These are phyloP conservation scores for Phalaenopsis aphrodite DNA, from an alignment of 106 monocot genomes.

Conservation along the genomic window DNA sequence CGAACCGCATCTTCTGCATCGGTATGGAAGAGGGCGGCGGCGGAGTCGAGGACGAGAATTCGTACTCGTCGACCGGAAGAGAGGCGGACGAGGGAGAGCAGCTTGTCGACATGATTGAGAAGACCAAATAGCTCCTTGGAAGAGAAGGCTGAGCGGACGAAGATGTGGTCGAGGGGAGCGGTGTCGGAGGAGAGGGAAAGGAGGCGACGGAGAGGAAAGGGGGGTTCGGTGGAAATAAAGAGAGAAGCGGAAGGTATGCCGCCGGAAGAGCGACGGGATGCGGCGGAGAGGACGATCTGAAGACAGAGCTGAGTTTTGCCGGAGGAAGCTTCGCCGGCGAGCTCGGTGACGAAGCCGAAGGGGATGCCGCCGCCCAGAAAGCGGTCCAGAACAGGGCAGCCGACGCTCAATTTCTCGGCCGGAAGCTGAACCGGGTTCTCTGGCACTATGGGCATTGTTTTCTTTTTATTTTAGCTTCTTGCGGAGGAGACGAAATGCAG, in stretches of 20 bases:
- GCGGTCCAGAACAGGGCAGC: constrained; percentile 70
- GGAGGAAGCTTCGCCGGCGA: constrained; percentile 56
- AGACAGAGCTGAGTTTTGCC: constrained; percentile 98
- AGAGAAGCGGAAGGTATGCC: constrained; percentile 53
- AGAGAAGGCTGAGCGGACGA: constrained; percentile 60
- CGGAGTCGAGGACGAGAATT: constrained; percentile 77
- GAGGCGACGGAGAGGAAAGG: constrained; percentile 70
- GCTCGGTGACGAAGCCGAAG: constrained; percentile 68
- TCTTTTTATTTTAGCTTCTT: neutral
- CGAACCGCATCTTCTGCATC: constrained; percentile 59
- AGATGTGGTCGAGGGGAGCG: constrained; percentile 58
- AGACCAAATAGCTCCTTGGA: constrained; percentile 52
- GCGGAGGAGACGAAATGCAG: neutral
- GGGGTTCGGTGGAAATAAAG: constrained; percentile 78
- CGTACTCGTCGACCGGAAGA: constrained; percentile 33
- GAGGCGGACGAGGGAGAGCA: constrained; percentile 26
- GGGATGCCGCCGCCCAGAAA: constrained; percentile 81
- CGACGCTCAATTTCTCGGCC: constrained; percentile 42
- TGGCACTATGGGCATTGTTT: constrained; percentile 5
- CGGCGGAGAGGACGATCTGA: constrained; percentile 67
- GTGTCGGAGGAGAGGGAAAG: constrained; percentile 13
- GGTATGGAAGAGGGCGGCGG: constrained; percentile 74
- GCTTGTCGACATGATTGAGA: constrained; percentile 34
- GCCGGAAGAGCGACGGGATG: constrained; percentile 32
- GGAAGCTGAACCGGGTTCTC: constrained; percentile 23